These are phyloP conservation scores for Cutaneotrichosporon cyanovorans DNA, from an alignment of 1,284 basidiomycete genomes.

Conservation along the genomic window DNA sequence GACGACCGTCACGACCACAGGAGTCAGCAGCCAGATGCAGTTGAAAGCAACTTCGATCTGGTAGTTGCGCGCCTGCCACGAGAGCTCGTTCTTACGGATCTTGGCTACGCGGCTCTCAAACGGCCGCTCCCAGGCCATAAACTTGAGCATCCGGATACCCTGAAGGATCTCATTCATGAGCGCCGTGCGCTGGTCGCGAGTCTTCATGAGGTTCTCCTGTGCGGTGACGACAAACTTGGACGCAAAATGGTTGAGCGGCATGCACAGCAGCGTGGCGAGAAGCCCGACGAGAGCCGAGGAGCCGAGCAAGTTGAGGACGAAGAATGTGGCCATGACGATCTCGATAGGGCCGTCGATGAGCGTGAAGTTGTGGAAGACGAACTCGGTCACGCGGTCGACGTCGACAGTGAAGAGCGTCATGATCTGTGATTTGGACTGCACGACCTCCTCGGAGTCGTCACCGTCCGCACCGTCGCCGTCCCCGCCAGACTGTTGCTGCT, in stretches of 20 bases:
- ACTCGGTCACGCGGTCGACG: conserved; percentile 79
- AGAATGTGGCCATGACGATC: conserved; percentile 64
- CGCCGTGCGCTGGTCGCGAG: conserved; percentile 77
- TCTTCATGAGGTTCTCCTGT: conserved; percentile 86
- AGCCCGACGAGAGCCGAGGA: conserved; percentile 63
- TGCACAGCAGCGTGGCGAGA: conserved; percentile 68
- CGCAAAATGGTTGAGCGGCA: conserved; percentile 80
- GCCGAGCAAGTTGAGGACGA: conserved; percentile 75
- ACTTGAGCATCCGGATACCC: conserved; percentile 90
- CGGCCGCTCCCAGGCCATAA: conserved; percentile 91
- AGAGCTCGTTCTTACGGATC: conserved; percentile 69
- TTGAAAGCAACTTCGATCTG: conserved; percentile 76
- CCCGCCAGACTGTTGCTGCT: conserved; percentile 24
- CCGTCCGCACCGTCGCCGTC: conserved; percentile 42
- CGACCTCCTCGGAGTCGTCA: conserved; percentile 60
- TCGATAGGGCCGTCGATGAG: conserved; percentile 74
- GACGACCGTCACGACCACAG: conserved; percentile 44
- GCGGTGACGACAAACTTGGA: conserved; percentile 72
- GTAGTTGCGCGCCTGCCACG: conserved; percentile 76
- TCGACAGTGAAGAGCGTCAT: conserved; percentile 68
- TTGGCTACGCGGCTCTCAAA: conserved; percentile 70
- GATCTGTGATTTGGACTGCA: conserved; percentile 82
- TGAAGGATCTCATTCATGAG: conserved; percentile 91
- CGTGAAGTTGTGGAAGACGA: conserved; percentile 58
- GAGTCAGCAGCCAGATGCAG: conserved; percentile 58